These are phyloP conservation scores for Geopyxis carbonaria DNA, from an alignment of 495 filamentous ascomycete genomes.

Conservation along the genomic window DNA sequence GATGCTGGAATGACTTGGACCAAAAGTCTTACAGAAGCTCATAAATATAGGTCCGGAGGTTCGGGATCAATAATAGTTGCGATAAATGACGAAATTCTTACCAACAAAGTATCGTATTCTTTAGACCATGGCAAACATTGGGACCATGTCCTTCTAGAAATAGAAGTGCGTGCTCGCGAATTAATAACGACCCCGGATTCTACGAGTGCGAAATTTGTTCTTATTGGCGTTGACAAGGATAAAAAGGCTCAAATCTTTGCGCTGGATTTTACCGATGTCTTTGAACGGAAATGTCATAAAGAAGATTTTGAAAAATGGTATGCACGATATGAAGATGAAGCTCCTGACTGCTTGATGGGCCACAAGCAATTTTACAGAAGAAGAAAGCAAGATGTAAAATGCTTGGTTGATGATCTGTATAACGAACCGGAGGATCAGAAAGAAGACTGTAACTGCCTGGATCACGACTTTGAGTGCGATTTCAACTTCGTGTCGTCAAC, in stretches of 20 bases:
- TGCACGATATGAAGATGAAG: conserved; percentile 62
- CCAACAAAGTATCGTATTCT: conserved; percentile 59
- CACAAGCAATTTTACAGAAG: conserved; percentile 69
- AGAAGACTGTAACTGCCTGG: conserved; percentile 59
- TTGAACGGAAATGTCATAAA: conserved; percentile 58
- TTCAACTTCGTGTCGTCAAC: conserved; percentile 56
- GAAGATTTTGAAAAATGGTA: conserved; percentile 73
- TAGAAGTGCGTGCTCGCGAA: conserved; percentile 44
- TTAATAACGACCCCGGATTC: conserved; percentile 82
- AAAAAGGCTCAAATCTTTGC: conserved; percentile 40
- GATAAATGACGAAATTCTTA: conserved; percentile 44
- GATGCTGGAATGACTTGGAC: conserved; percentile 79
- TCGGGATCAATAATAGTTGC: conserved; percentile 77
- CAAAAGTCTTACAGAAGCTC: conserved; percentile 53
- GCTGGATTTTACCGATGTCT: conserved; percentile 66
- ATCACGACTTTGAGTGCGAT: conserved; percentile 83
- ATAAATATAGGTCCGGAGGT: conserved; percentile 91
- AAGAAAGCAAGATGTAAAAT: conserved; percentile 68
- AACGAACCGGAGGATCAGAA: conserved; percentile 48
- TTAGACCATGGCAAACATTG: conserved; percentile 74
- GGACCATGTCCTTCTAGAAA: conserved; percentile 44
- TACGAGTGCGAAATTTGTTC: conserved; percentile 72
- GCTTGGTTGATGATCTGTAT: conserved; percentile 76
- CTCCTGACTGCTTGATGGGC: conserved; percentile 82
- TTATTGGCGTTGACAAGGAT: conserved; percentile 40